Base-by-base conservation (phyloP, 1,284 basidiomycete species). In the Wallemia mellicola region DNA sequence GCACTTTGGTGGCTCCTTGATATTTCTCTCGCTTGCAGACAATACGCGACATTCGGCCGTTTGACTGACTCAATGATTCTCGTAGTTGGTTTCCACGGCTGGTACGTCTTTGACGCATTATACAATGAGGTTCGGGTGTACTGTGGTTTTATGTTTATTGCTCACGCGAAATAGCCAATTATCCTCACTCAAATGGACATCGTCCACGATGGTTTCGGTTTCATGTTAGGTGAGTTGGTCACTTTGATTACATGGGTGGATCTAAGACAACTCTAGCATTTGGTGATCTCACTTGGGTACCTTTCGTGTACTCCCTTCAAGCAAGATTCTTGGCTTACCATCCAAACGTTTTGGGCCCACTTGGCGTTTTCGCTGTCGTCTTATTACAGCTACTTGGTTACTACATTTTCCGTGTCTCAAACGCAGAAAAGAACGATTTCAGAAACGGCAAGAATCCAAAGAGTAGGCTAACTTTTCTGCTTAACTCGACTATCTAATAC, bases 161-260 rank as follows among this genome's bases (percentile, higher is more conserved):
- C 19, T 24, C 25, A 28, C 55, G 7, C 25, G 7, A 15, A 25
- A 57, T 62, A 76, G 73, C 64, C 73, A 24, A 82, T 85, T 11
- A 80, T 98, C 66, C 77, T 98, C 63, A 91, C 86, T 9, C 89
- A 86, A 22, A 96, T 98, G 88, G 92, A 98, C 69, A 94, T 98
- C 67, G 92, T 83, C 7, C 87, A 86, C 27, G 94, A 99, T 66
- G 92, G 92, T 2, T 96, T 98, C 65, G 94, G 94, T 5, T 96
- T 92, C 76, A 99, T 98, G 94, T 81, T 99, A 28, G 74, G 55
- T 57, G 24, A 17, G 55, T 55, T 7, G 17, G 15, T 15, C 24
- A n/a, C 14, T 22, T 48, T 30, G 28, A 17, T 30, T 30, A 17
- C 17, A 30, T 30, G 7, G n/a, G n/a, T 30, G 28, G 17, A 7